Conservation (phyloP, 768 basidiomycete species). For the Lactarius vividus region DNA sequence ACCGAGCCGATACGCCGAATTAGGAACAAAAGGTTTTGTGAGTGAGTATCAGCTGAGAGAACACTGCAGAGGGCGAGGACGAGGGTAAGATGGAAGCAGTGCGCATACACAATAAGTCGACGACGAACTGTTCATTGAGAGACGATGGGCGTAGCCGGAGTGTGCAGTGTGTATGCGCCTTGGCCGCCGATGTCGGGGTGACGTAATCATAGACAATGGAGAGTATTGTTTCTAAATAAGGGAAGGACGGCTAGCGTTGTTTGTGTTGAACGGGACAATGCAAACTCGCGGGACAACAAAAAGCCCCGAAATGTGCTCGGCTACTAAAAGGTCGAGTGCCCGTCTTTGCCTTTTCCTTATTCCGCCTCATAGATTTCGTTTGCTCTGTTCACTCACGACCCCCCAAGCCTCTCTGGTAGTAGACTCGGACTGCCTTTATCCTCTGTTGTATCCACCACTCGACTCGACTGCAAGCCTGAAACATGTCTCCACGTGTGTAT, state of each 20-base stretch:
- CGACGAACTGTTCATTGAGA: background rate
- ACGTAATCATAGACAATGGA: background rate
- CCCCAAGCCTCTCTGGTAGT: background rate
- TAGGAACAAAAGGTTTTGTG: background rate
- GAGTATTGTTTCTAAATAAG: background rate
- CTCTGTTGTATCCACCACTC: no score
- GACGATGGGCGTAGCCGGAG: background rate
- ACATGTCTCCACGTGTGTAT: no score
- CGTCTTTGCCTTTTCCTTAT: background rate
- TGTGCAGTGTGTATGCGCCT: no score
- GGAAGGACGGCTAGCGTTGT: background rate
- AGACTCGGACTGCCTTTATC: background rate
- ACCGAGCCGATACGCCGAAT: background rate
- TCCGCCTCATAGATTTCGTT: background rate
- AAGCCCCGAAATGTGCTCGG: background rate
- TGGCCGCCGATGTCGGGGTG: background rate
- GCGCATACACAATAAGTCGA: background rate
- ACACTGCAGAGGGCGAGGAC: background rate
- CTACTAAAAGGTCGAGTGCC: slow-evolving; percentile 10
- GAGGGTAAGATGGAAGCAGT: background rate
- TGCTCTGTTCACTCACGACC: background rate
- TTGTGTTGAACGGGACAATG: background rate
- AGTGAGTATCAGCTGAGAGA: background rate
- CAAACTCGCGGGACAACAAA: background rate
- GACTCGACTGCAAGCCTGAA: no score